These are phyloP conservation scores for Fusarium sp. DNA, from an alignment of 2,329 filamentous ascomycete genomes.

Conservation along the genomic window DNA sequence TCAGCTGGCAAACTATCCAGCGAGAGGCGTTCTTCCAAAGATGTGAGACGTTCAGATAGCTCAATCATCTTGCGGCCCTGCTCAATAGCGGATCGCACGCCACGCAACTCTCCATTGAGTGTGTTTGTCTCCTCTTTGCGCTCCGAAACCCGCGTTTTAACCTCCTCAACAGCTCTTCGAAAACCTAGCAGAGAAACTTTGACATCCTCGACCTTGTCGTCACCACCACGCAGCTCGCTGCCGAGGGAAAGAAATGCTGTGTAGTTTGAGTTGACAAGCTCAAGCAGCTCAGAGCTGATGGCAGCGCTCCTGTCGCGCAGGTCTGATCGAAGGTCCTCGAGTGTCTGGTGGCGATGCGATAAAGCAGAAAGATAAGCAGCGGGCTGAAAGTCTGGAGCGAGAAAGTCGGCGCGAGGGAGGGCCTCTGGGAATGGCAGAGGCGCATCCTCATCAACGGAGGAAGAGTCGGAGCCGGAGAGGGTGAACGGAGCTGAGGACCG, in stretches of 20 bases:
- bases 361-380: constrained; percentile 82
- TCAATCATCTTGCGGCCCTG: constrained; percentile 70
- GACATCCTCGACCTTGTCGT: constrained; percentile 91
- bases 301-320: constrained; percentile 81
- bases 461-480: constrained; percentile 53
- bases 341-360: constrained; percentile 89
- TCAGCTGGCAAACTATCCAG: constrained; percentile 54
- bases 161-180: constrained; percentile 78
- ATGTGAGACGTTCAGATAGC: constrained; percentile 68
- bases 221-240: constrained; percentile 81
- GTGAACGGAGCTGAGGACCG: constrained; percentile 51
- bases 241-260: constrained; percentile 88
- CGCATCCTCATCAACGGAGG: constrained; percentile 64
- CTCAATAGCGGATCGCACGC: constrained; percentile 71
- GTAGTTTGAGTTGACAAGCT: constrained; percentile 96
- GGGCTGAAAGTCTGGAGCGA: constrained; percentile 79
- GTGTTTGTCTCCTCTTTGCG: constrained; percentile 69
- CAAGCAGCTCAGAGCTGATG: constrained; percentile 86
- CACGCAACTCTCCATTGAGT: constrained; percentile 72
- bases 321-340: constrained; percentile 90
- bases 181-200: constrained; percentile 88
- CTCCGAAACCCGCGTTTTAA: constrained; percentile 71
- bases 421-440: constrained; percentile 89
- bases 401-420: constrained; percentile 83
- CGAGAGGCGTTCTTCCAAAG: constrained; percentile 70